Conservation (phyloP, 345 rosid species). For the Hypericum perforatum region DNA sequence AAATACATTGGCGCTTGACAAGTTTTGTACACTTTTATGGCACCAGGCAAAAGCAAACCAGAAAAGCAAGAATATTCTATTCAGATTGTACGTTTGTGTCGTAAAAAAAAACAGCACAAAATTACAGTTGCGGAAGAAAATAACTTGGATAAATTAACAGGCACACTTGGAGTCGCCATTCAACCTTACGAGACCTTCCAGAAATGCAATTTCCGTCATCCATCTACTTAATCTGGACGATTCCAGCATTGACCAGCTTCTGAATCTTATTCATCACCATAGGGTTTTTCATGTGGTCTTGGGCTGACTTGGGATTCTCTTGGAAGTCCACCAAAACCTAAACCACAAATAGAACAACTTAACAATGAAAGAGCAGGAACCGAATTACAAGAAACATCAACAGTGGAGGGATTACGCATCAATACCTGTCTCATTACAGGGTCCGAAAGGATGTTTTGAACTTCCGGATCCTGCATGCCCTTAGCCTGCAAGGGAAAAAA, state of each 20-base stretch:
- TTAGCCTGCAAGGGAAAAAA: constrained; percentile 44
- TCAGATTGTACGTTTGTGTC: too few species aligned
- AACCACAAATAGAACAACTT: neutral
- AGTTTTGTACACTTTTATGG: too few species aligned
- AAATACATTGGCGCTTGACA: too few species aligned
- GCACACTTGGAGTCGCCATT: too few species aligned
- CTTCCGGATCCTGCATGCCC: constrained; percentile 95
- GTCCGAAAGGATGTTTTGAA: constrained; percentile 92
- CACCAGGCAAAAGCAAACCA: too few species aligned
- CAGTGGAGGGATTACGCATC: too few species aligned
- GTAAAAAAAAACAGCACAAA: too few species aligned
- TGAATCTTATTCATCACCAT: constrained; percentile 91
- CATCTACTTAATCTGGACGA: constrained; percentile 63
- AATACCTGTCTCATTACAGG: constrained; percentile 97
- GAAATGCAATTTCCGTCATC: neutral
- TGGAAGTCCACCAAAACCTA: constrained; percentile 89
- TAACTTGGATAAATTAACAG: too few species aligned
- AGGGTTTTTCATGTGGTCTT: constrained; percentile 84
- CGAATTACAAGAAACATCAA: too few species aligned
- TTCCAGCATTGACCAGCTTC: constrained; percentile 82
- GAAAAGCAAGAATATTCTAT: too few species aligned
- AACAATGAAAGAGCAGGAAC: neutral
- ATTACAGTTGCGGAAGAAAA: too few species aligned
- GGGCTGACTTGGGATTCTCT: constrained; percentile 90
- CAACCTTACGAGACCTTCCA: neutral